Conservation (phyloP, 2,329 filamentous ascomycete genomes). For the Beauveria sp. region DNA sequence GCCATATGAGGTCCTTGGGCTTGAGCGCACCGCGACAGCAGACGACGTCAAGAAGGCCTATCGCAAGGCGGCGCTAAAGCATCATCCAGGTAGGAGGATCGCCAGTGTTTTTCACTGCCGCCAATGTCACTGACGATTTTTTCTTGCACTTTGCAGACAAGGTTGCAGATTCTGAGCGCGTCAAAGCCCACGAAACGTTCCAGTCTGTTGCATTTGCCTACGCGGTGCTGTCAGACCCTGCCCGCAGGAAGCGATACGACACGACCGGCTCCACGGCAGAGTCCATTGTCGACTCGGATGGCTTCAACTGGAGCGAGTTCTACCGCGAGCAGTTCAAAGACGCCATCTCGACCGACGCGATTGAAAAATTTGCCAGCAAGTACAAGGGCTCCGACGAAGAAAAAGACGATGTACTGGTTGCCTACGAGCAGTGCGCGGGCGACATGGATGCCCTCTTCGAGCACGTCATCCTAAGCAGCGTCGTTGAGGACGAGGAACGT, state of each 20-base stretch:
- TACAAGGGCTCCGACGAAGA: slow-evolving; percentile 90
- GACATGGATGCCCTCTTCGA: slow-evolving; percentile 73
- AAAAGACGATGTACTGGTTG: slow-evolving; percentile 63
- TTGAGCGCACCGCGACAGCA: slow-evolving; percentile 63
- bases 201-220: slow-evolving; percentile 92
- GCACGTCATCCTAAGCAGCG: slow-evolving; percentile 77
- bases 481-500: slow-evolving; percentile 75
- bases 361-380: slow-evolving; percentile 64
- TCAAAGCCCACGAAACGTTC: slow-evolving; percentile 70
- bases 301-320: slow-evolving; percentile 86
- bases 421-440: slow-evolving; percentile 67
- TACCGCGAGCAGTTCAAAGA: slow-evolving; percentile 79
- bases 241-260: slow-evolving; percentile 79
- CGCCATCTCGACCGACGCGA: slow-evolving; percentile 64
- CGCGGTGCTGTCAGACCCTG: slow-evolving; percentile 78
- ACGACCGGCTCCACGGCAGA: slow-evolving; percentile 83
- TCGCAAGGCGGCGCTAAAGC: slow-evolving; percentile 78
- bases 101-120: too few relatives aligned
- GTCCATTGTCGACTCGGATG: slow-evolving; percentile 65
- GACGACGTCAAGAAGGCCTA: slow-evolving; percentile 86
- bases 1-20: slow-evolving; percentile 72
- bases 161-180: slow-evolving; percentile 57
- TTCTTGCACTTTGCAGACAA: slow-evolving; percentile 55
- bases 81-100: slow-evolving; percentile 65
- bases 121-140: not conserved